Conservation (phyloP, 352 stramenopile species). For the Phytopythium ostracodes region DNA sequence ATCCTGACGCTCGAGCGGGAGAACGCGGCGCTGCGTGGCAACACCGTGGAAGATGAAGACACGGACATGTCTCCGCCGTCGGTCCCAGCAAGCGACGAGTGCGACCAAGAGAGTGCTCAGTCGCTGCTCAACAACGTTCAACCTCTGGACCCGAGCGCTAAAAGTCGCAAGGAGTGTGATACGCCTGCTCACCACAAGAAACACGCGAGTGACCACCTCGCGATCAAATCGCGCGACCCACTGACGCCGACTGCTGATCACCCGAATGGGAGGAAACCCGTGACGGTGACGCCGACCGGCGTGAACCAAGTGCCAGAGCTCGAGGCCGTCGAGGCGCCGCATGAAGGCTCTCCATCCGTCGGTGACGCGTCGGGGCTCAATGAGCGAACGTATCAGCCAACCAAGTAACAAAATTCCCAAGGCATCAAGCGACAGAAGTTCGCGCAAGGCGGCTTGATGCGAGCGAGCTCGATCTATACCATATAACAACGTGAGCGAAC, state of each 20-base stretch:
- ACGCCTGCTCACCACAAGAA: background rate
- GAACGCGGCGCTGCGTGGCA: constrained; percentile 11
- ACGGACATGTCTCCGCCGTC: constrained; percentile 7
- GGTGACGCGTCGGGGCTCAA: background rate
- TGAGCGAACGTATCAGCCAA: background rate
- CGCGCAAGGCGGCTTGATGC: background rate
- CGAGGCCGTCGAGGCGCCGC: background rate
- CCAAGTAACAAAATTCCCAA: background rate
- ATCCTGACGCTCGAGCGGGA: constrained; percentile 24
- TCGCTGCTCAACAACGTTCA: background rate
- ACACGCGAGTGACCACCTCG: background rate
- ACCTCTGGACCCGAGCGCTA: background rate
- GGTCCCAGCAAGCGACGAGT: constrained; percentile 10
- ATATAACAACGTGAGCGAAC: background rate
- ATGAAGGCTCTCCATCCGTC: background rate
- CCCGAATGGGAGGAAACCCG: background rate
- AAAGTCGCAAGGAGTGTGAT: too few species aligned
- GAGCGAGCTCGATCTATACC: background rate
- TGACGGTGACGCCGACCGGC: background rate
- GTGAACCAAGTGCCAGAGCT: constrained; percentile 1
- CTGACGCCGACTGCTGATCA: background rate
- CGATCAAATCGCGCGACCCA: background rate
- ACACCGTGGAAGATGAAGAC: constrained; percentile 12
- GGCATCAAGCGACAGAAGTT: background rate
- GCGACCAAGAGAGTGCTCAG: background rate